Base-by-base conservation (phyloP, 2,329 filamentous ascomycete species). In the Sporothrix inflata region DNA sequence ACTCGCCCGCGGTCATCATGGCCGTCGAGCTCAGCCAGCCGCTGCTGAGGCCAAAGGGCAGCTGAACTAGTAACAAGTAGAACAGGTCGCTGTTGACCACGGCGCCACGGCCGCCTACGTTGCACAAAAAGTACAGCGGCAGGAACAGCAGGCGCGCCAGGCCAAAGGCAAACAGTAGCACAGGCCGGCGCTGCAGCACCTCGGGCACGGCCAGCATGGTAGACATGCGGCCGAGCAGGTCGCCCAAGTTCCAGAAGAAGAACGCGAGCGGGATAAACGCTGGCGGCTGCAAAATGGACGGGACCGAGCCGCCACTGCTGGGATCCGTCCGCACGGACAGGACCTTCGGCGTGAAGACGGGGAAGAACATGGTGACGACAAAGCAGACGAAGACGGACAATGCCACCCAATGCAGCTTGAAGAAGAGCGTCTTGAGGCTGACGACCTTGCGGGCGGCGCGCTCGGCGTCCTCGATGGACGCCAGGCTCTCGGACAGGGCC, bases 191-290 rank as follows among this genome's bases (percentile, higher is more conserved):
- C 0, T 87, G 87, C 9, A 94, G 82, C n/a, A 75, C 91, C 8
- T 12, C n/a, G 6, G 73, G 51, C 77, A 79, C 84, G 71, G 79
- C 91, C 80, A 81, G 87, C 75, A 79, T 87, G 1, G 94, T 91
- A 1, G 88, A 80, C 24, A 97, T 82, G 9, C 96, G 89, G 6
- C 96, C 96, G 16, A 88, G 74, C 8, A 98, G 84, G 79, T 98
- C 96, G 57, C 96, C 96, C 1, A 91, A 79, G 79, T 98, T 99
- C 96, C 96, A 99, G 79, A 96, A 89, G 73, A 98, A 88, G 81
- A 98, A 97, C 3, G 88, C 94, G 0, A 98, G 85, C 0, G 96
- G 94, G 72, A 98, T 94, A 80, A 98, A 99, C 19, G 91, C 90
- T 0, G 89, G 85, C 0, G 93, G 89, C 69, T 89, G 88, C 75